Base-by-base conservation (phyloP, 139 green algal species). In the Coelastrella sp. region DNA sequence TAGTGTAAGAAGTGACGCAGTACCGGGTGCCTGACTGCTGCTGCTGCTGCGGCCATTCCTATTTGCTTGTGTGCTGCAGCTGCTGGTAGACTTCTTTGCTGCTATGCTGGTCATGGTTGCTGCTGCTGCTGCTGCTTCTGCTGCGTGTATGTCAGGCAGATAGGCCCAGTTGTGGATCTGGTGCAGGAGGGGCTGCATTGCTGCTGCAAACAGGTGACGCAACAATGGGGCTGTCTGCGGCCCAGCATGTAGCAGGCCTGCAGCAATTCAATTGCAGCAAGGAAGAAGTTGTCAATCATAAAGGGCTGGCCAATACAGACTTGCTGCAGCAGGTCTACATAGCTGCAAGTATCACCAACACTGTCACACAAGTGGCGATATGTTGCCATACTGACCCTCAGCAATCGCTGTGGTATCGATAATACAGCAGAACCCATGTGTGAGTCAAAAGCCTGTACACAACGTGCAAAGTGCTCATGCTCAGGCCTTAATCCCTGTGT, bases 191-290 rank as follows among this genome's bases (percentile, higher is more conserved):
- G 75, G 75, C 75, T 82, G 75, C 35, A 82, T 32, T 45, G 53
- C 35, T 69, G 75, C 75, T 37, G 53, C 75, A 59, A 82, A 69
- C 23, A 82, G 51, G 35, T 82, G 75, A 2, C 53, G 75, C 75
- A 82, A 53, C 35, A 82, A 53, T 17, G 53, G 53, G 1, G 53
- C 73, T 40, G 75, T n/a, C 53, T 51, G 21, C 8, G 75, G 53
- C 2, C 75, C 75, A n/a, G 75, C 75, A 57, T 82, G 51, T 15
- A 69, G 75, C 34, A 82, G 11, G 21, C n/a, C 75, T 81, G 73
- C 73, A 50, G 23, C 25, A 25, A 4, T 37, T 25, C 35, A 53
- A 19, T 3, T 38, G 23, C 69, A 79, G 6, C 21, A 32, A 23
- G 40, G 27, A 4, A 4, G 2, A 71, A 71, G 62, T 23, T 43